Percentiles rank a stretch among this genome's conserved stretches.
Conservation (phyloP, 2,329 filamentous ascomycete genomes). For the Neonectria hederae region DNA sequence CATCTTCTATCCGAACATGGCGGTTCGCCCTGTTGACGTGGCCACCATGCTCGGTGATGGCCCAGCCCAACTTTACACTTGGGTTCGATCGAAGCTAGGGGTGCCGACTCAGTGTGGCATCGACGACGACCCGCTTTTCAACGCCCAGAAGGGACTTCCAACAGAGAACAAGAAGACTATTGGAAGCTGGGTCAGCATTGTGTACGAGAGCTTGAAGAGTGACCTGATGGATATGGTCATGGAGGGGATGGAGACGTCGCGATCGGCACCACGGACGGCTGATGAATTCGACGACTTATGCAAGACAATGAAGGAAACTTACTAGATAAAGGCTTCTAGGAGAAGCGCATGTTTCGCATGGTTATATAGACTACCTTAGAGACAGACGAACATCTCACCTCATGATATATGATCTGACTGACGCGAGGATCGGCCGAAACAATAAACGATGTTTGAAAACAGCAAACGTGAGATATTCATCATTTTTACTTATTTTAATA, state of each 20-base stretch:
- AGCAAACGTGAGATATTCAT: too few species aligned
- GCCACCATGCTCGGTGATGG: conserved; percentile 45
- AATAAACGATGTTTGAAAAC: not conserved
- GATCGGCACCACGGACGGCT: conserved; percentile 29
- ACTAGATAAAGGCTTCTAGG: conserved; percentile 3
- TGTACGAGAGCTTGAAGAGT: conserved; percentile 45
- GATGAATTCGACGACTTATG: conserved; percentile 39
- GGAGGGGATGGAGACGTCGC: conserved; percentile 35
- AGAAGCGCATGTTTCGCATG: not conserved
- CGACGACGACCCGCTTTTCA: conserved; percentile 44
- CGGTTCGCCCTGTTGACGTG: conserved; percentile 34
- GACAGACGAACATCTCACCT: conserved; percentile 25
- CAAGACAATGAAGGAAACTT: conserved; percentile 20
- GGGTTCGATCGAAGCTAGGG: conserved; percentile 42
- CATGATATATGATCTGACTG: conserved; percentile 15
- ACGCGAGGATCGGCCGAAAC: not conserved
- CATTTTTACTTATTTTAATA: too few species aligned
- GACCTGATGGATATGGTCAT: conserved; percentile 44
- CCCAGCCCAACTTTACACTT: conserved; percentile 42
- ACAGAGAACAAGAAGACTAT: conserved; percentile 46
- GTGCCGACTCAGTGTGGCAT: conserved; percentile 46
- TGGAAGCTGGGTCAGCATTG: conserved; percentile 44
- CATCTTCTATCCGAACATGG: conserved; percentile 43
- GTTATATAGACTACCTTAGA: not conserved
- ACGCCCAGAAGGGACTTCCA: conserved; percentile 31